These are phyloP conservation scores for Beauveria brongniartii DNA, from an alignment of 2,329 filamentous ascomycete species.

Conservation along the genomic window DNA sequence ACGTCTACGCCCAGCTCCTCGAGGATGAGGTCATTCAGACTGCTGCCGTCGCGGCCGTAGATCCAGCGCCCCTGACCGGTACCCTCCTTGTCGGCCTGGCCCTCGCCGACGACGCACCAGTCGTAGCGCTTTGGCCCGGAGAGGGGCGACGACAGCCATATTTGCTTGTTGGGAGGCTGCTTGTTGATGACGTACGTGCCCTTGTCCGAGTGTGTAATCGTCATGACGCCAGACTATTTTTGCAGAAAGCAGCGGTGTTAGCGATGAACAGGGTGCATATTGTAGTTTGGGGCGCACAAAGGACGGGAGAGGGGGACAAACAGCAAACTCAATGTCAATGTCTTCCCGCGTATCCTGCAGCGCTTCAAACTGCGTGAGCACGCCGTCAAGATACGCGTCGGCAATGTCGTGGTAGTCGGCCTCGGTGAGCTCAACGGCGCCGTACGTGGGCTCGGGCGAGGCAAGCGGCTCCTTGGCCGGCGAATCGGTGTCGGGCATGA, in stretches of 20 bases:
- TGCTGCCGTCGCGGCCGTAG: constrained; percentile 75
- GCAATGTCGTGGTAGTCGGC: constrained; percentile 69
- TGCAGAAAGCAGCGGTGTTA: constrained; percentile 11
- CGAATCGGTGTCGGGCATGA: constrained; percentile 52
- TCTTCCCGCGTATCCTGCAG: constrained; percentile 65
- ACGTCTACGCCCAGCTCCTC: constrained; percentile 68
- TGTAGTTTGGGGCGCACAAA: no score
- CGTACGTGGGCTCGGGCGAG: constrained; percentile 30
- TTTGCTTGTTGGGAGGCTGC: constrained; percentile 93
- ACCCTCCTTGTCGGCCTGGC: constrained; percentile 67
- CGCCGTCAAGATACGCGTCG: constrained; percentile 60
- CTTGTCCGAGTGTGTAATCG: constrained; percentile 57
- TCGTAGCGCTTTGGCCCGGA: constrained; percentile 93
- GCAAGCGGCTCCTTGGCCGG: constrained; percentile 38
- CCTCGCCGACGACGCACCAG: constrained; percentile 68
- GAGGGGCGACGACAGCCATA: constrained; percentile 89
- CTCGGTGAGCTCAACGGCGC: constrained; percentile 56
- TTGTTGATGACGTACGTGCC: constrained; percentile 97
- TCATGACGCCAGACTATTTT: constrained; percentile 73
- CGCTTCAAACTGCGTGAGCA: constrained; percentile 57
- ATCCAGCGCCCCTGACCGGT: constrained; percentile 72
- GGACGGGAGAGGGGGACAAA: constrained; percentile 36
- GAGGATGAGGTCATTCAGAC: constrained; percentile 62
- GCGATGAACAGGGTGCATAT: not conserved
- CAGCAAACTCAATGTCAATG: constrained; percentile 82